A percentile compares a stretch with the other conserved stretches of the same genome.
These are phyloP conservation scores for Conidiobolus incongruus DNA, from an alignment of 371 early-diverging fungal species.

Conservation along the genomic window DNA sequence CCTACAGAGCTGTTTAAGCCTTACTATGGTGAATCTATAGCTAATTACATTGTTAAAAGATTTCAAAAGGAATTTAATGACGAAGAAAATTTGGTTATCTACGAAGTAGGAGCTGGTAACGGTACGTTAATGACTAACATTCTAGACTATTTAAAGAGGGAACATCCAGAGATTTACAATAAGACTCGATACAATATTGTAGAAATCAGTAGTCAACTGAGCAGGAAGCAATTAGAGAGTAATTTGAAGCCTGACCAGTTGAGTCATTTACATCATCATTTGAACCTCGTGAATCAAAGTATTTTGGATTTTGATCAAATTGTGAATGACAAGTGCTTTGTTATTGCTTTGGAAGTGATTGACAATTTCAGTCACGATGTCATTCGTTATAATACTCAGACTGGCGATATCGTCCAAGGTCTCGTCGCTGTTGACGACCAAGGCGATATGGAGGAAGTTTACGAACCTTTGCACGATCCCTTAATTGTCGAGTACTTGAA, in stretches of 20 bases:
- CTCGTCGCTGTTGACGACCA: constrained; percentile 58
- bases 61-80: constrained; percentile 32
- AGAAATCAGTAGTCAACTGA: constrained; percentile 71
- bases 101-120: constrained; percentile 93
- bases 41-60: constrained; percentile 63
- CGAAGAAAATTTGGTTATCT: constrained; percentile 51
- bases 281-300: constrained; percentile 63
- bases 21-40: constrained; percentile 80
- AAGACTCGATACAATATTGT: constrained; percentile 68
- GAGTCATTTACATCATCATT: constrained; percentile 25
- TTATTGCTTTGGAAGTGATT: constrained; percentile 83
- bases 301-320: constrained; percentile 75
- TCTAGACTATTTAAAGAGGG: constrained; percentile 54
- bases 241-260: constrained; percentile 18
- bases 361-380: constrained; percentile 93
- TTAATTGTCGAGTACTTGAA: constrained; percentile 42
- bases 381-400: constrained; percentile 64
- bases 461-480: constrained; percentile 54
- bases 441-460: constrained; percentile 65
- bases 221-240: constrained; percentile 35
- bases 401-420: constrained; percentile 51
- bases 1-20: constrained; percentile 91
- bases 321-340: constrained; percentile 56
- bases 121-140: constrained; percentile 88
- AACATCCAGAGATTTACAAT: constrained; percentile 57